Conservation (phyloP, 176 grass and related monocot species). For the Musa troglodytarum region DNA sequence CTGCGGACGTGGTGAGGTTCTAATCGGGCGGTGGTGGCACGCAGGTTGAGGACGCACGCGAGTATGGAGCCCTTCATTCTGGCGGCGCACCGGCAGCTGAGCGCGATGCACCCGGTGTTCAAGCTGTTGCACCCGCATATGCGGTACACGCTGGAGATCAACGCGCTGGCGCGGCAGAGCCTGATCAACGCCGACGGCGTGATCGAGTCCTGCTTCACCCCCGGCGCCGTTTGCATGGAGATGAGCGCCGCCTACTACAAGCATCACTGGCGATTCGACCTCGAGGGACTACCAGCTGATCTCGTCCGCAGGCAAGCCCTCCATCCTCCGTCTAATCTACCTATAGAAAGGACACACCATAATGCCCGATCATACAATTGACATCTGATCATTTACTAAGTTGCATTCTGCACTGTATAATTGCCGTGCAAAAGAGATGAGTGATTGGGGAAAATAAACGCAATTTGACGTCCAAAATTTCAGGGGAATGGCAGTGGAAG, state of each 20-base stretch:
- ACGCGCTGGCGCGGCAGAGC: slow-evolving; percentile 88
- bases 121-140: slow-evolving; percentile 91
- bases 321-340: background rate
- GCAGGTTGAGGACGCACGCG: slow-evolving; percentile 88
- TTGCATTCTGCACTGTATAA: too few relatives aligned
- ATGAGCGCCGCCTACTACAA: slow-evolving; percentile 70
- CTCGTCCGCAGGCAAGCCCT: slow-evolving; percentile 68
- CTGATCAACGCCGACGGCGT: slow-evolving; percentile 86
- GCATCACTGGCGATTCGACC: slow-evolving; percentile 70
- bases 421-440: too few relatives aligned
- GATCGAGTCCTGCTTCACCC: slow-evolving; percentile 91
- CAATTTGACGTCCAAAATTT: slow-evolving; percentile 10
- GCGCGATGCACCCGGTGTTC: slow-evolving; percentile 88
- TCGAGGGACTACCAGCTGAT: slow-evolving; percentile 73
- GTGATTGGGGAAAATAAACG: too few relatives aligned
- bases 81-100: slow-evolving; percentile 76
- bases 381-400: too few relatives aligned
- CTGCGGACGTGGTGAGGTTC: too few relatives aligned
- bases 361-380: too few relatives aligned
- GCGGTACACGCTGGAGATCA: slow-evolving; percentile 93
- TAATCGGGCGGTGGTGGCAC: background rate
- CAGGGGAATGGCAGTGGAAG: slow-evolving; percentile 78
- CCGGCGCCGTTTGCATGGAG: slow-evolving; percentile 64
- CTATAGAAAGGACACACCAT: too few relatives aligned
- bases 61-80: slow-evolving; percentile 94